Evolutionary conservation across 768 basidiomycete species (phyloP), one percentile per base, ranked within the genome.

Genomic region (Mycena polygramma): DNA sequence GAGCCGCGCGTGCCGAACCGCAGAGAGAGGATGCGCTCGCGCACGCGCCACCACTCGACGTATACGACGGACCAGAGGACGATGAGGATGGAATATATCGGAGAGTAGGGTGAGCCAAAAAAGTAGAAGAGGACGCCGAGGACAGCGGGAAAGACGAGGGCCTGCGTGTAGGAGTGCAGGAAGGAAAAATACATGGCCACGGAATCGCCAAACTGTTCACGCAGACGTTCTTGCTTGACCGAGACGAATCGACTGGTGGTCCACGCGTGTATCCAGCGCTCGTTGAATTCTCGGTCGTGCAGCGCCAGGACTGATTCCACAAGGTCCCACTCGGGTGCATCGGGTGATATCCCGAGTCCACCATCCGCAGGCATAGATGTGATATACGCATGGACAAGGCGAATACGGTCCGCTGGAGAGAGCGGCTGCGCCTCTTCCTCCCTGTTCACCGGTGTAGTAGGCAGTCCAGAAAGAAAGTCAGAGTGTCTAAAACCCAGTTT

Each of bases 1-100:
- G 92, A 90, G 24, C 93, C 93, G 35, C 89, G 89, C 0, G 93
- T 94, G 6, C 93, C 92, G 85, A 94, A 97, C 37, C 90, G 86
- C 55, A 96, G 87, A 2, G 94, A 90, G n/a, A 97, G 83, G 49
- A 91, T 89, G 20, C 92, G 89, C 80, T 99, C 94, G 67, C 89
- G 89, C 45, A 98, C 87, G 36, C 93, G 88, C 97, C 97, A 99
- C 84, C 91, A 92, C 79, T 98, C 96, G 70, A 97, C 92, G 75
- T 97, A 97, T 22, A 87, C 79, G 55, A 95, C 85, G 0, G 93
- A 91, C 94, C 97, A 99, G 4, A 96, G 63, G n/a, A 90, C 88
- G 55, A 97, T 82, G 24, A 94, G 80, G 62, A 87, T 80, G 0
- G 95, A 95, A 78, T 96, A 98, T 6, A 88, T 54, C 14, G 92